These are phyloP conservation scores for Bryoerythrophyllum caledonicum DNA, from an alignment of 225 moss, liverwort and hornwort genomes.

Conservation along the genomic window DNA sequence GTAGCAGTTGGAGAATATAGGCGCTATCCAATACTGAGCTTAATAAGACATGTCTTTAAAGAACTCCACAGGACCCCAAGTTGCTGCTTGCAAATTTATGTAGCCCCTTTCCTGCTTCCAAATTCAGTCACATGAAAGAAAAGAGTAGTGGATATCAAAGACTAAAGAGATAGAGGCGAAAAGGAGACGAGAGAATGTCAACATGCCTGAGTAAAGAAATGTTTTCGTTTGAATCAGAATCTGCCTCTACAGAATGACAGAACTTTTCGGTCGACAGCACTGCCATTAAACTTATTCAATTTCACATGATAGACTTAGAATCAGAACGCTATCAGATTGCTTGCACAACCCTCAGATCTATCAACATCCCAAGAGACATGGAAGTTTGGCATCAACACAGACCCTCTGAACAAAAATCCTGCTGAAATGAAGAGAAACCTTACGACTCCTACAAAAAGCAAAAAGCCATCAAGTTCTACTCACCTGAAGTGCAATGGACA, in stretches of 20 bases:
- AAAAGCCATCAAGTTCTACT: too few relatives aligned
- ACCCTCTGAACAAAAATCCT: neutral
- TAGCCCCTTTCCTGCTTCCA: neutral
- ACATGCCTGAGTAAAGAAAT: neutral
- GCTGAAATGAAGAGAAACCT: conserved; percentile 2
- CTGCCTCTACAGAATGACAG: neutral
- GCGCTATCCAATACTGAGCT: conserved; percentile 24
- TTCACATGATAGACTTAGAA: neutral
- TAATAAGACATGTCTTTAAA: conserved; percentile 1
- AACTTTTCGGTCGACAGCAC: neutral
- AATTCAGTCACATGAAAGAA: neutral
- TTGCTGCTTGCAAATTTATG: neutral
- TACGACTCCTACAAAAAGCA: neutral
- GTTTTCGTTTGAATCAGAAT: conserved; percentile 3
- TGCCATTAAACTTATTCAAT: neutral
- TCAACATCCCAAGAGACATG: neutral
- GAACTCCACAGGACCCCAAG: neutral
- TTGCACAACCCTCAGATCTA: conserved; percentile 5
- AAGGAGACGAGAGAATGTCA: neutral
- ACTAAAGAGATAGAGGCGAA: neutral
- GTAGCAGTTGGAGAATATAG: neutral
- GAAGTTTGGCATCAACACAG: neutral
- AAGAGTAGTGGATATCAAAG: neutral
- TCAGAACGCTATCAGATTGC: neutral
- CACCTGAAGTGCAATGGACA: neutral